Evolutionary conservation across 2,329 filamentous ascomycete species (phyloP), one percentile per base, ranked within the genome.

Genomic region (Colletotrichum musicola): DNA sequence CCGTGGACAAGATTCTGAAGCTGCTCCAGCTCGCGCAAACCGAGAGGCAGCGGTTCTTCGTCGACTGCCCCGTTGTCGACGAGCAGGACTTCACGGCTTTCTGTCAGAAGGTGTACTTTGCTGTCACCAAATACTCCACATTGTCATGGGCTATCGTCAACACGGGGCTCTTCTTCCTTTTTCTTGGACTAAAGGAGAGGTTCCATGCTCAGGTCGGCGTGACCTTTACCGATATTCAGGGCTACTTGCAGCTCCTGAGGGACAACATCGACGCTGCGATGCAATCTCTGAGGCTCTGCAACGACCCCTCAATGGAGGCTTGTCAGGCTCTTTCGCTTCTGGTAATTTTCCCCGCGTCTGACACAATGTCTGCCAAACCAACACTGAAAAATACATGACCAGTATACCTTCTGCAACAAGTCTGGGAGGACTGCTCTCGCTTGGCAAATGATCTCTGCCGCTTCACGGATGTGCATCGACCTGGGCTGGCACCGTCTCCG

Each of bases 121-220:
- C 75, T 6, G 74, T 73, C n/a, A 72, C 74, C 56, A 73, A 74
- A 0, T 70, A 76, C 16, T 75, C 74, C 10, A 62, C 76, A 9
- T 73, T 72, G 71, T 71, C 66, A 13, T 77, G 75, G 75, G 74
- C 74, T 27, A 69, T 68, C 22, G 75, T 75, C 6, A 76, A 77
- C 30, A 71, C 74, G 3, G 74, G 74, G 4, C 73, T 77, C 2
- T 72, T 74, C 53, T 72, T 71, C 38, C 66, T 77, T 16, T 75
- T 75, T 27, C 25, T 65, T 3, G 72, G 68, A 46, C 12, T 72
- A 67, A 30, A 49, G 22, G n/a, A 68, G 69, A 6, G 57, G 72
- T 40, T 71, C 62, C 14, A 72, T 57, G 1, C 71, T 68, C 7
- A 35, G 61, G 4, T 73, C 72, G 25, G 59, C 3, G 3, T 67